phyloP scores from a whole-genome alignment of 2,329 filamentous ascomycete species.

The Colletotrichum lindemuthianum region DNA sequence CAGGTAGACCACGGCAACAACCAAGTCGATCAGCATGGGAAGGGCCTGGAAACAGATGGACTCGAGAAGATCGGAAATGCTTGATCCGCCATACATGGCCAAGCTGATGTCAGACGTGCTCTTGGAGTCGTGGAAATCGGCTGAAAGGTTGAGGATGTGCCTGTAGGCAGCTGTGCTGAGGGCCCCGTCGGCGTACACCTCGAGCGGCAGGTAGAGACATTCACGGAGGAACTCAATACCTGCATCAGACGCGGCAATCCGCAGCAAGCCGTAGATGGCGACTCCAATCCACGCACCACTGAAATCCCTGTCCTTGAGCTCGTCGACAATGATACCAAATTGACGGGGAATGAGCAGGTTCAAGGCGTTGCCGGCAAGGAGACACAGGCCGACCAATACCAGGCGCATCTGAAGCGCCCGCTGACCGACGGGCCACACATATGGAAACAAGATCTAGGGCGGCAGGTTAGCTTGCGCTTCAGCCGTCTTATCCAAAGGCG shows the following conservation, averaged over 20 bases:
- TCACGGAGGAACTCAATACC: constrained; percentile 64
- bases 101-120: constrained; percentile 68
- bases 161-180: constrained; percentile 66
- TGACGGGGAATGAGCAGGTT: constrained; percentile 85
- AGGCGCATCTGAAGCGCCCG: constrained; percentile 74
- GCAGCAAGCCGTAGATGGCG: constrained; percentile 60
- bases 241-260: constrained; percentile 63
- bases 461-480: constrained; percentile 1
- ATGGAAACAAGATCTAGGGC: constrained; percentile 76
- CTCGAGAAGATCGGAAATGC: constrained; percentile 66
- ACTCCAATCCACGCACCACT: constrained; percentile 61
- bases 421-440: constrained; percentile 79
- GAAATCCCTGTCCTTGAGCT: constrained; percentile 53
- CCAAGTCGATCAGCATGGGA: constrained; percentile 69
- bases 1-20: constrained; percentile 68
- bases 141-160: constrained; percentile 69
- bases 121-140: constrained; percentile 70
- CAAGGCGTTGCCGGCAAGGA: constrained; percentile 76
- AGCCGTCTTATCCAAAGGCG: neutral
- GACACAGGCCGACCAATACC: constrained; percentile 71
- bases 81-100: constrained; percentile 64
- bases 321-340: constrained; percentile 81
- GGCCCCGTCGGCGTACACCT: constrained; percentile 65
- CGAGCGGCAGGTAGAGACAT: constrained; percentile 68
- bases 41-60: constrained; percentile 66